These are phyloP conservation scores for Lolium multiflorum DNA, from an alignment of 176 grass and related monocot species.

Conservation along the genomic window DNA sequence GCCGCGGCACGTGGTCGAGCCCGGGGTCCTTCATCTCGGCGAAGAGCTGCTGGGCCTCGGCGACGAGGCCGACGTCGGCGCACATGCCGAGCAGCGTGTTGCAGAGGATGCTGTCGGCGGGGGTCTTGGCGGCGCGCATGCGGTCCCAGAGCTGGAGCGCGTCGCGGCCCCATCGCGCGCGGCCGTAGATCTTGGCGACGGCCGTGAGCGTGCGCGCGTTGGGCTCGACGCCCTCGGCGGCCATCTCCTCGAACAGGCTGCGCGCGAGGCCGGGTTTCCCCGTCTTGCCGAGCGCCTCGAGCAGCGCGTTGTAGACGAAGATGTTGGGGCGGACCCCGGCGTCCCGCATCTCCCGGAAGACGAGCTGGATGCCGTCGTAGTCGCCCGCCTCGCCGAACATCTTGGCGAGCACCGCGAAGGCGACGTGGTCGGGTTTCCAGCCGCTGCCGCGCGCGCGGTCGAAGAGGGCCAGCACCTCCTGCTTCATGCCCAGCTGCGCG, in stretches of 20 bases:
- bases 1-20: conserved; percentile 36
- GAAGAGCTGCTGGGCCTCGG: conserved; percentile 86
- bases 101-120: conserved; percentile 82
- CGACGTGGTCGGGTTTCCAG: conserved; percentile 81
- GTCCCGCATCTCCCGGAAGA: conserved; percentile 73
- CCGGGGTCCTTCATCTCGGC: conserved; percentile 66
- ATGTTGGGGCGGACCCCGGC: conserved; percentile 73
- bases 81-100: conserved; percentile 97
- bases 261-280: conserved; percentile 68
- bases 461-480: conserved; percentile 82
- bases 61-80: conserved; percentile 70
- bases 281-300: conserved; percentile 77
- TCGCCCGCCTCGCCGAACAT: conserved; percentile 85
- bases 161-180: conserved; percentile 73
- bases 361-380: conserved; percentile 80
- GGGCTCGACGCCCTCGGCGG: conserved; percentile 62
- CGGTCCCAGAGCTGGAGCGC: conserved; percentile 77
- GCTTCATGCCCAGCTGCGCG: conserved; percentile 63
- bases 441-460: conserved; percentile 75
- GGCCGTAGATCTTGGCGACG: conserved; percentile 85
- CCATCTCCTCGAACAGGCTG: conserved; percentile 87
- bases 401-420: conserved; percentile 80
- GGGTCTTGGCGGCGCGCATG: conserved; percentile 70
- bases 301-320: conserved; percentile 93
- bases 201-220: conserved; percentile 88